Conservation (phyloP, 306 rosid species). For the Datisca glomerata region DNA sequence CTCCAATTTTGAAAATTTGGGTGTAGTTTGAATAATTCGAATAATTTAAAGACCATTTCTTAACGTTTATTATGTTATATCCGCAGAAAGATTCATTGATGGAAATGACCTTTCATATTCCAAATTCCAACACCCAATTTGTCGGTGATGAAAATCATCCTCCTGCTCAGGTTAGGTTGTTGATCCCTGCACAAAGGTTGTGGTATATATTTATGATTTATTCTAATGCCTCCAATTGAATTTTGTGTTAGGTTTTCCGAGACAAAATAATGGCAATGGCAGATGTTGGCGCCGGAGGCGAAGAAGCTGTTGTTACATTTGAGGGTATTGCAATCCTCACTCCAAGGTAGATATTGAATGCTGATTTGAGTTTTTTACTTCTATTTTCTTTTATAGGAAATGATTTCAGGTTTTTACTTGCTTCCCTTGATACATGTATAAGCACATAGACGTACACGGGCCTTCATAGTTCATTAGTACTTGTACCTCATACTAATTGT, state of each 20-base stretch:
- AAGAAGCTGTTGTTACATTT: conserved; percentile 91
- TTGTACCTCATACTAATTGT: too few relatives aligned
- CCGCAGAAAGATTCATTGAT: conserved; percentile 95
- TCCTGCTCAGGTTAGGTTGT: conserved; percentile 76
- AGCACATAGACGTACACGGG: conserved; percentile 1
- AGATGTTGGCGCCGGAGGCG: conserved; percentile 89
- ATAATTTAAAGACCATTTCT: not conserved
- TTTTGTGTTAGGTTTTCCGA: conserved; percentile 63
- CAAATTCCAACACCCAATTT: conserved; percentile 93
- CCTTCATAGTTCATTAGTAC: conserved; percentile 4
- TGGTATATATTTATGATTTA: conserved; percentile 3
- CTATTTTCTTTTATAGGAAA: too few relatives aligned
- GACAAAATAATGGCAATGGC: conserved; percentile 92
- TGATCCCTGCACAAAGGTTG: conserved; percentile 1
- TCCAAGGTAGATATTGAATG: conserved; percentile 57
- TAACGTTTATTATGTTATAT: conserved; percentile 7
- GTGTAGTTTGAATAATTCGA: too few relatives aligned
- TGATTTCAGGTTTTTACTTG: too few relatives aligned
- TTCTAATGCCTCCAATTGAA: conserved; percentile 12
- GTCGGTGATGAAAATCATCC: conserved; percentile 92
- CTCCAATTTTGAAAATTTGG: not conserved
- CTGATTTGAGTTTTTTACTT: not conserved
- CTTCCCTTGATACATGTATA: too few relatives aligned
- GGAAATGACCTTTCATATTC: conserved; percentile 96
- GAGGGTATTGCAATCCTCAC: conserved; percentile 99